Base-by-base conservation (phyloP, 164 flowering plant genomes). In the Vitis amurensis region DNA sequence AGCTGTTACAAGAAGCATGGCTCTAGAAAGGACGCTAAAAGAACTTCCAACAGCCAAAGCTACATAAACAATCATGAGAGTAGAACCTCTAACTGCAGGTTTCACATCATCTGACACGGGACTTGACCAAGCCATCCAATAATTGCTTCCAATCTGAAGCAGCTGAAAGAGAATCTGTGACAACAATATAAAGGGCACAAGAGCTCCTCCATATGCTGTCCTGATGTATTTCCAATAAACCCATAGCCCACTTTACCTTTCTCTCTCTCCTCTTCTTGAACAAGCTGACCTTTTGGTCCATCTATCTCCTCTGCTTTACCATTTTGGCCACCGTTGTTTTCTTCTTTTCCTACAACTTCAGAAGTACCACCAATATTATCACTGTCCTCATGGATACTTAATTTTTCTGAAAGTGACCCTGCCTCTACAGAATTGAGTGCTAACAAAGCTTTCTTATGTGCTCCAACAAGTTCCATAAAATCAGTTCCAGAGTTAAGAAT, bases 81-180 rank as follows among this genome's bases (percentile, higher is more conserved):
- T 81, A 8, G 77, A 73, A 69, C 68, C 71, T 6, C 44, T 48
- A 52, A 90, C 94, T 4, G 79, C 59, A 65, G 96, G 80, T 71
- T 77, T n/a, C 11, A 4, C 79, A 71, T 83, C 88, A 64, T 71
- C 71, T 4, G 97, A 87, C 8, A 83, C 83, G 1, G 99, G 98
- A 73, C 88, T 77, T 44, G 93, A 94, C 94, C 87, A 90, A 47
- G 96, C 94, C 94, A 95, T 95, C 99, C 99, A 95, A 61, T 90
- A 95, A 68, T 95, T 93, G 83, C 98, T 91, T 61, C 84, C 91
- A 67, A 93, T 93, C 71, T 95, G 93, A 78, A 95, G 91, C 14
- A 78, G 2, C 79, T 89, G 90, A 72, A 90, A 91, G 31, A 85
- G 69, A 72, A 82, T 59, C 59, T 83, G 89, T 15, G 82, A 73